Conservation (phyloP, 2,329 filamentous ascomycete genomes). For the Trichoderma sp. region DNA sequence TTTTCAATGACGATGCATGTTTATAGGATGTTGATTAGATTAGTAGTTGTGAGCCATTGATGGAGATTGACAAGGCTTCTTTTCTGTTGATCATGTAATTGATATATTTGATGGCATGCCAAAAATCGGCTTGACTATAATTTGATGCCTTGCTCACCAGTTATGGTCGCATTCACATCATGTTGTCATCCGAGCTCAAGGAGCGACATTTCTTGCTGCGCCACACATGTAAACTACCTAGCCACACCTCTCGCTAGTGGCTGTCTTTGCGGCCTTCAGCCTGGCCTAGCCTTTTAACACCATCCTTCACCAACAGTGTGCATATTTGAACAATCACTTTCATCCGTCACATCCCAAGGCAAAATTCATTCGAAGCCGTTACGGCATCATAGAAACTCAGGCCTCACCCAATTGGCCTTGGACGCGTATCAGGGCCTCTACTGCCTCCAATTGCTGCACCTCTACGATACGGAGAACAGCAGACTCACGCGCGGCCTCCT, state of each 20-base stretch:
- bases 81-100: not conserved
- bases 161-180: not conserved
- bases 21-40: not conserved
- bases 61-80: not conserved
- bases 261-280: constrained; percentile 2
- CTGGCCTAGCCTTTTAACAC: not conserved
- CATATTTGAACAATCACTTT: not conserved
- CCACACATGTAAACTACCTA: not conserved
- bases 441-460: not conserved
- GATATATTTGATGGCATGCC: not conserved
- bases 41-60: too few species aligned
- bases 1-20: too few species aligned
- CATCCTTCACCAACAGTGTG: not conserved
- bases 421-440: not conserved
- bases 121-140: not conserved
- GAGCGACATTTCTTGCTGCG: not conserved
- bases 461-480: not conserved
- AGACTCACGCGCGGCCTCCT: not conserved
- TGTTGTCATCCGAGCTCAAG: not conserved
- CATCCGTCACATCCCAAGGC: not conserved
- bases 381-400: not conserved
- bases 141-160: not conserved
- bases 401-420: not conserved
- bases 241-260: constrained; percentile 5
- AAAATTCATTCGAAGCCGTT: too few species aligned